Conservation (phyloP, 176 grass and related monocot species). For the Elaeis guineensis region DNA sequence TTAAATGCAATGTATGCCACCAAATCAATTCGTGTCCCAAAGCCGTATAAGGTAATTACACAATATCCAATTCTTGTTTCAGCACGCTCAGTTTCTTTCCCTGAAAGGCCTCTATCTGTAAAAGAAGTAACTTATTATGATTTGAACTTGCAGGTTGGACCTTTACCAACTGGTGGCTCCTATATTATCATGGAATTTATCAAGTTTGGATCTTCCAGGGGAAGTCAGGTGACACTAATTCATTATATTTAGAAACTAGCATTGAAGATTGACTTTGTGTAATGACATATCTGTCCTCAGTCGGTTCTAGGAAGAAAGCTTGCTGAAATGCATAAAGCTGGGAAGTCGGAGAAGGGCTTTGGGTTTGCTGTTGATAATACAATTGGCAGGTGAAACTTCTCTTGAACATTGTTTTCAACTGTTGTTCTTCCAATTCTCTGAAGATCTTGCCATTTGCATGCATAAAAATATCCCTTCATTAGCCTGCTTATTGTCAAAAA, state of each 20-base stretch:
- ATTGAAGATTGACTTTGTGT: background rate
- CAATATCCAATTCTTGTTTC: no score
- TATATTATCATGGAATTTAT: conserved; percentile 98
- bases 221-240: conserved; percentile 61
- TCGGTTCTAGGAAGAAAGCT: conserved; percentile 66
- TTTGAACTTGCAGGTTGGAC: conserved; percentile 42
- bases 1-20: conserved; percentile 82
- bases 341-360: conserved; percentile 61
- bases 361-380: conserved; percentile 68
- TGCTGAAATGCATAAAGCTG: conserved; percentile 75
- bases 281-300: conserved; percentile 27
- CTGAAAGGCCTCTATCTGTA: background rate
- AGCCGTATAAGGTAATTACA: conserved; percentile 61
- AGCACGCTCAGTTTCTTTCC: no score
- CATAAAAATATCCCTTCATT: no score
- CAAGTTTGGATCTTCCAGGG: conserved; percentile 64
- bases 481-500: no score
- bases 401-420: background rate
- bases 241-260: conserved; percentile 1
- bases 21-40: conserved; percentile 80
- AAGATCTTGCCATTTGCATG: no score
- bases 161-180: conserved; percentile 66
- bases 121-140: no score
- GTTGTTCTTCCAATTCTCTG: background rate
- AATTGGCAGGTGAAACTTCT: conserved; percentile 48